These are phyloP conservation scores for Fusarium devonianum DNA, from an alignment of 2,329 filamentous ascomycete genomes.

Conservation along the genomic window DNA sequence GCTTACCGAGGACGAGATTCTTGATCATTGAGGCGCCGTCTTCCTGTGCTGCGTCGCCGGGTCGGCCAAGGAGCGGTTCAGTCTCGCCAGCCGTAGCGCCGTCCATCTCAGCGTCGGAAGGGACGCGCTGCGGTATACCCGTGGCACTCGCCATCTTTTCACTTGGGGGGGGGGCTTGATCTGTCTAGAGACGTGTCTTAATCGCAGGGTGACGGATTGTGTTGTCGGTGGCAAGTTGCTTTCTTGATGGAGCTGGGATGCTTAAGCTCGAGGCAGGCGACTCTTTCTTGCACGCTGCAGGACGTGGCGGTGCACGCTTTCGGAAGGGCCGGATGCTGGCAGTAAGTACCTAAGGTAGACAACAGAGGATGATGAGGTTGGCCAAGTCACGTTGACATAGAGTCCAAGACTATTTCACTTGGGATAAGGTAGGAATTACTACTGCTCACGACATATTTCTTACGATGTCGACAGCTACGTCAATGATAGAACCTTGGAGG, in stretches of 20 bases:
- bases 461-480: conserved; percentile 28
- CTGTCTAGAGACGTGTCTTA: background rate
- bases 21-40: conserved; percentile 68
- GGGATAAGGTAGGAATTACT: too few relatives aligned
- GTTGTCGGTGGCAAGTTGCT: background rate
- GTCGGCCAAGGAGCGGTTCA: conserved; percentile 58
- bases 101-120: conserved; percentile 32
- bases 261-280: background rate
- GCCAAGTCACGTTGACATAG: too few relatives aligned
- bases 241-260: background rate
- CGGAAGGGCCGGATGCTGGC: too few relatives aligned
- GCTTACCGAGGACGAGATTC: conserved; percentile 78
- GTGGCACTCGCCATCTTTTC: conserved; percentile 73
- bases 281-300: background rate
- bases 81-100: conserved; percentile 45
- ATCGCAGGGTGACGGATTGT: background rate
- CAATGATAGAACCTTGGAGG: conserved; percentile 29
- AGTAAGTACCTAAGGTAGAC: too few relatives aligned
- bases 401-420: too few relatives aligned
- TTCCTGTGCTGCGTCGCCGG: conserved; percentile 76
- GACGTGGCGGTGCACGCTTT: background rate
- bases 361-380: too few relatives aligned
- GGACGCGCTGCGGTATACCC: conserved; percentile 64
- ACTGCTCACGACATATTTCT: too few relatives aligned
- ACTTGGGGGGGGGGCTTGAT: background rate